Conservation (phyloP, 306 rosid species). For the Inga laurina region DNA sequence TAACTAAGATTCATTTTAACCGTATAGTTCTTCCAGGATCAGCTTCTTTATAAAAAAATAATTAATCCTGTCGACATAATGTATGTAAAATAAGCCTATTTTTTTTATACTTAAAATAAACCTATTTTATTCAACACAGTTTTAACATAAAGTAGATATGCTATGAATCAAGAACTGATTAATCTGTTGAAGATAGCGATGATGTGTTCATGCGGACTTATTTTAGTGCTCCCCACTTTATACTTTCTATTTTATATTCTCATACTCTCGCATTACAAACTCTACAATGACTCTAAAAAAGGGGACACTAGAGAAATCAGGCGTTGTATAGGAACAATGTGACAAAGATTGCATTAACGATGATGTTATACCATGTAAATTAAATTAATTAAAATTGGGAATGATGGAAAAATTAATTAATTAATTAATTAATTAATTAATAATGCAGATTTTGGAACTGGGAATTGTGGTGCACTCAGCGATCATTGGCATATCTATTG, state of each 20-base stretch:
- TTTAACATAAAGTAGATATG: not conserved
- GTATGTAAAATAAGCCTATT: no score
- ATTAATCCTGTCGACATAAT: no score
- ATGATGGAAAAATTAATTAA: not conserved
- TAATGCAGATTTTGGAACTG: constrained; percentile 43
- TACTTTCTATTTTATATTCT: not conserved
- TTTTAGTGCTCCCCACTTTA: not conserved
- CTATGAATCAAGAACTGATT: not conserved
- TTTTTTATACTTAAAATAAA: no score
- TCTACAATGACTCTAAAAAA: not conserved
- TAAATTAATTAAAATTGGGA: not conserved
- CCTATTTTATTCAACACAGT: no score
- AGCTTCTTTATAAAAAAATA: not conserved
- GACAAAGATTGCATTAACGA: not conserved
- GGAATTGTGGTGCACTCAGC: constrained; percentile 59
- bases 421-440: not conserved
- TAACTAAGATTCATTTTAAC: not conserved
- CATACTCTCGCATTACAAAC: not conserved
- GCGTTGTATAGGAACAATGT: not conserved
- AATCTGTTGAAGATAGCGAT: not conserved
- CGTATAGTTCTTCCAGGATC: not conserved
- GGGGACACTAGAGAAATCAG: not conserved
- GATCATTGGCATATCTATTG: constrained; percentile 61
- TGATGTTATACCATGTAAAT: not conserved
- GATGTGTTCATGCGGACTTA: not conserved